Evolutionary conservation across 2,329 filamentous ascomycete genomes (phyloP).

Genomic region (Didymella pinodella): DNA sequence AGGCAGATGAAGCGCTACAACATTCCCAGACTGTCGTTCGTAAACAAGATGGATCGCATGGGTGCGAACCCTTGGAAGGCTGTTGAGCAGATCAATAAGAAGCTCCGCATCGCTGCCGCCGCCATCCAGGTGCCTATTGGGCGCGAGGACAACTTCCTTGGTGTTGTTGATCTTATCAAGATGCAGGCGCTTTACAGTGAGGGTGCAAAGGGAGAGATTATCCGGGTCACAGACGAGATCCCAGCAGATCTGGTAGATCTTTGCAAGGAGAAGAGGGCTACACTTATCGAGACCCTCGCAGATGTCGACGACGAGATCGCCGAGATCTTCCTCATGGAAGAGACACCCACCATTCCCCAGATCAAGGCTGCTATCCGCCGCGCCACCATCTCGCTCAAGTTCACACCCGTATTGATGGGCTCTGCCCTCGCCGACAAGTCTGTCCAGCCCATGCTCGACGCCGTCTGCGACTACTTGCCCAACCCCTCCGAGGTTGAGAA

Average conservation of each 20-base stretch:
- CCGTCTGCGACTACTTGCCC: constrained; percentile 93
- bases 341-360: constrained; percentile 78
- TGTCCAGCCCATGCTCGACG: constrained; percentile 95
- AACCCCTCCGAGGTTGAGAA: constrained; percentile 91
- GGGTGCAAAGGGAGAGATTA: constrained; percentile 76
- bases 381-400: constrained; percentile 87
- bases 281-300: constrained; percentile 91
- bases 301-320: constrained; percentile 99
- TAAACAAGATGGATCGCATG: constrained; percentile 99
- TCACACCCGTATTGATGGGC: constrained; percentile 95
- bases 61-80: constrained; percentile 98
- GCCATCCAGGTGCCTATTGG: constrained; percentile 96
- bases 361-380: constrained; percentile 92
- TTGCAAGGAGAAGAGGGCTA: constrained; percentile 80
- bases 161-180: constrained; percentile 88
- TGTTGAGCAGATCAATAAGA: constrained; percentile 95
- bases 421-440: constrained; percentile 94
- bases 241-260: constrained; percentile 80
- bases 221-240: constrained; percentile 80
- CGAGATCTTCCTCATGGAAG: constrained; percentile 90
- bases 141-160: constrained; percentile 87
- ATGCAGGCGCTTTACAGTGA: constrained; percentile 96
- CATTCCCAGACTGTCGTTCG: constrained; percentile 91
- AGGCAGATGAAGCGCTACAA: constrained; percentile 99
- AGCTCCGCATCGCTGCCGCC: constrained; percentile 90